Evolutionary conservation across 2,329 filamentous ascomycete genomes (phyloP), one percentile per base, ranked within the genome.

Genomic region (Arthrinium phaeospermum): DNA sequence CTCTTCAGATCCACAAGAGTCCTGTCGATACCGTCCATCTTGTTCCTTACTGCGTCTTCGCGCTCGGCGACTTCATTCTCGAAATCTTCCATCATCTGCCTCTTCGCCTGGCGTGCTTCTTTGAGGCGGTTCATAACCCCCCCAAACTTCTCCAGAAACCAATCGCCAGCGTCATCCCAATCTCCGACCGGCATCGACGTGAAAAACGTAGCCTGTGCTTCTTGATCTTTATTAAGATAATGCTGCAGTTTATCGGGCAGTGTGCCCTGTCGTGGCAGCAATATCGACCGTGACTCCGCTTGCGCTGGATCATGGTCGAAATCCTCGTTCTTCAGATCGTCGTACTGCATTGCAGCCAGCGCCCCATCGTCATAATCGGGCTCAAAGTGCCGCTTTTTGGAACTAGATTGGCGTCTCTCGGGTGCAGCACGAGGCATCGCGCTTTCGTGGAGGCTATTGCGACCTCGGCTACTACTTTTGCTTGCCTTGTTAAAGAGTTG

Each of bases 131-230:
- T 80, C 78, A 90, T 84, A 57, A 91, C 80, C 3, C 82, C 81
- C 10, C 84, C 80, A 73, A 91, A 91, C 73, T 85, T 86, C 61
- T 85, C 84, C 30, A 89, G 81, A 71, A 91, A 89, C 89, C 89
- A 91, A 74, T 90, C 88, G 6, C 89, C 89, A 1, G 88, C 85
- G 19, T 85, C 82, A 75, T 91, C 89, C 89, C 89, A 91, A 70
- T 91, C 89, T 22, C 84, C 81, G 19, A 90, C 82, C 0, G 86
- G 80, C 84, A 91, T 87, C 70, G 83, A 83, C 3, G 82, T 83
- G 76, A 91, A 90, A 71, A 91, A 86, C 0, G 87, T 85, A 45
- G 79, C 77, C 68, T 85, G 84, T 12, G 74, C 77, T 24, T 82
- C 81, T 71, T 86, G 83, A 70, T 80, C 81, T 73, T 85, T 85